Evolutionary conservation across 805 yeast genomes (phyloP), one percentile per base, ranked within the genome.

Genomic region (Lachancea sp.): DNA sequence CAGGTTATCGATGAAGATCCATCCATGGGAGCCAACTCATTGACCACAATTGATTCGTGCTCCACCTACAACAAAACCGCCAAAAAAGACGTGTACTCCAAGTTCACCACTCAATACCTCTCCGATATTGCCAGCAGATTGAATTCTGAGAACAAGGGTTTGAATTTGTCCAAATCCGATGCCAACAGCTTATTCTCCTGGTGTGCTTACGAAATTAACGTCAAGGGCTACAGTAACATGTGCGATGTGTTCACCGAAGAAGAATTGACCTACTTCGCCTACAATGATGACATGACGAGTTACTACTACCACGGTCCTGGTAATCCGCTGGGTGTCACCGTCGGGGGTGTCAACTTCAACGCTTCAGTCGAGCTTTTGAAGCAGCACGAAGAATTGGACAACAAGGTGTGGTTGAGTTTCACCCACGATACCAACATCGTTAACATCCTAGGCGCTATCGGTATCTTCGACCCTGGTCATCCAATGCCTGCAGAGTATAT

Each of bases 131-230:
- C 81, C 8, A 60, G 61, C 15, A 73, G 95, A 54, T 65, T 85
- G 41, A 75, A 75, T 55, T 58, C 61, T 41, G 68, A 72, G 39
- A 77, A 85, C 45, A 77, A 78, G 1, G 82, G 79, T 1, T 66
- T 70, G 51, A 67, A 77, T 52, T 51, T 85, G 45, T 72, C 80
- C 3, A 57, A 69, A 2, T 54, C 60, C 33, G 93, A 86, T 54
- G 74, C 79, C 20, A 63, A 60, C 34, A 64, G 62, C 22, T 55
- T 85, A 52, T 79, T 82, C 55, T 68, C 72, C 13, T 73, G 79
- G 66, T 85, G 95, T 66, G 89, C 87, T 3, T 87, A 73, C 59
- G 95, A 86, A 63, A 66, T 84, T 36, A 85, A 84, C 45, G 85
- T 78, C 9, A 72, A 70, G 48, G 95, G 95, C 13, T 60, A 65